Evolutionary conservation across 768 basidiomycete genomes (phyloP), one percentile per base, ranked within the genome.

Genomic region (Termitomyces sp.): DNA sequence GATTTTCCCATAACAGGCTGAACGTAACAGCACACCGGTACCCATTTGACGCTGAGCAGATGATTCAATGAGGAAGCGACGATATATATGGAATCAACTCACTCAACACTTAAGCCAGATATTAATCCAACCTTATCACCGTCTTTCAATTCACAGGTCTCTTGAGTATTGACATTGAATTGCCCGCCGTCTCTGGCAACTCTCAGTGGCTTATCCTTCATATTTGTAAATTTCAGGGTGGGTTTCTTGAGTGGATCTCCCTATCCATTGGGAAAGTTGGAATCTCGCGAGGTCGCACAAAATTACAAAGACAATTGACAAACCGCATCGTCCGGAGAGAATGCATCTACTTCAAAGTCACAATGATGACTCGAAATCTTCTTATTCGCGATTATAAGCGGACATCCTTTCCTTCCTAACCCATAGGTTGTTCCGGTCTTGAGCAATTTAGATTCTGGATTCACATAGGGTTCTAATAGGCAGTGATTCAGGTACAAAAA

Each of bases 341-440:
- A 86, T 3, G 70, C 59, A 1, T 76, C 84, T 3, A 91, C 83
- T 5, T 71, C 69, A 54, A 91, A 79, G 47, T 75, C 68, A 47
- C 81, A 83, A 59, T 88, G 84, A 21, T 80, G 72, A 28, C 77
- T 75, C 0, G 89, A 91, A 45, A 92, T 76, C 65, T 82, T 85
- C 64, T 83, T 84, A 70, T 75, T 77, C 57, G 78, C 79, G 45
- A 91, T 70, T 4, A 75, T 28, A 1, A 91, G 70, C 0, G 73
- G 72, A 42, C 70, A 68, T 1, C 76, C 80, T 67, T 81, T 86
- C 41, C 89, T 75, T 16, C 88, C 87, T 0, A 91, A 61, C 0
- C 63, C 37, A 55, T 88, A 84, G 12, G 72, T 73, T 37, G 68
- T 76, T 16, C 79, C 79, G 2, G 86, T 74, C 66, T 86, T 89